Percentiles rank a stretch among this genome's conserved stretches.
Conservation (phyloP, 176 grass and related monocot species). For the Avena eriantha region DNA sequence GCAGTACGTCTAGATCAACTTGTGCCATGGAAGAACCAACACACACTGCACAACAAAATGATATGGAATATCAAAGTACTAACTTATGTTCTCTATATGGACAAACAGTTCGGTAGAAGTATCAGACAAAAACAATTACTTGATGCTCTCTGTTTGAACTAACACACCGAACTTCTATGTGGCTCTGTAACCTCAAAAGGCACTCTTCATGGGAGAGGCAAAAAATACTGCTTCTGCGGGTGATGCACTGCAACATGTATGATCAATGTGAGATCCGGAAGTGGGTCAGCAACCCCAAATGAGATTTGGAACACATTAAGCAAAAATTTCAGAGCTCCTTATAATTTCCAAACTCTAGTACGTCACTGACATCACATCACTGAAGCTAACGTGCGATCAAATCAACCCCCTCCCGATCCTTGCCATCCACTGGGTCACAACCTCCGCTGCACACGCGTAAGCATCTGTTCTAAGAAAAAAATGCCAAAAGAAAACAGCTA, state of each 20-base stretch:
- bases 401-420: conserved; percentile 79
- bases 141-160: conserved; percentile 80
- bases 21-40: too few relatives aligned
- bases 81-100: not conserved
- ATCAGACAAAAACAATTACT: conserved; percentile 54
- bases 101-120: not conserved
- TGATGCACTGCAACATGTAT: not conserved
- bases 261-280: conserved; percentile 1
- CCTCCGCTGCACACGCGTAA: conserved; percentile 62
- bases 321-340: not conserved
- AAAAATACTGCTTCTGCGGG: not conserved
- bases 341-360: not conserved
- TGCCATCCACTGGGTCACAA: conserved; percentile 79
- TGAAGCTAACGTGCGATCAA: conserved; percentile 1
- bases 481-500: conserved; percentile 12
- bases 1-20: too few relatives aligned
- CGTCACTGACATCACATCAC: not conserved
- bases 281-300: not conserved
- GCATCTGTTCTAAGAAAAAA: not conserved
- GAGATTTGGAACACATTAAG: not conserved
- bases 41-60: not conserved
- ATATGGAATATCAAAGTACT: not conserved
- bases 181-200: conserved; percentile 76
- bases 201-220: conserved; percentile 73
- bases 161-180: conserved; percentile 81